phyloP scores from a whole-genome alignment of 306 rosid species.

The Astragalus glycyphyllos region DNA sequence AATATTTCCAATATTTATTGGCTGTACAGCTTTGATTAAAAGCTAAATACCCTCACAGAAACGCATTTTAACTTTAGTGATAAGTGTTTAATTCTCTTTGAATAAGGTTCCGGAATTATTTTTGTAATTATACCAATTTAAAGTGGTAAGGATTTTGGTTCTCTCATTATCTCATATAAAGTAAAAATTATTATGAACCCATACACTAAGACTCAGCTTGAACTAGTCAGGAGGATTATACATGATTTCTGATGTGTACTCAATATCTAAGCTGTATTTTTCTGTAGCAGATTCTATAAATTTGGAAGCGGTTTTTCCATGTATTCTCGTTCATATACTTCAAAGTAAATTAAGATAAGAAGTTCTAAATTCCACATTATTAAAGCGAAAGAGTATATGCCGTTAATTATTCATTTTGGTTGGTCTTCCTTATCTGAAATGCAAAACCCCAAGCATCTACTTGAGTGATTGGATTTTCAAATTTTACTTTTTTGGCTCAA shows the following conservation, averaged over 20 bases:
- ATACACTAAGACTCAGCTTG: no score
- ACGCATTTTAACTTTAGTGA: not conserved
- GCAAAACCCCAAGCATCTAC: not conserved
- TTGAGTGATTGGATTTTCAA: not conserved
- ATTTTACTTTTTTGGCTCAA: not conserved
- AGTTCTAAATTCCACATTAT: not conserved
- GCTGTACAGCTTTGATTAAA: not conserved
- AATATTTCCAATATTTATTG: not conserved
- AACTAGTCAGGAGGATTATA: not conserved
- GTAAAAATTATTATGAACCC: no score
- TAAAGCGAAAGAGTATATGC: not conserved
- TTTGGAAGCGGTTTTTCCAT: not conserved
- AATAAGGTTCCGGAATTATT: not conserved
- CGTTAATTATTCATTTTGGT: not conserved
- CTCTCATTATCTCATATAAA: no score
- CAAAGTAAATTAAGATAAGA: not conserved
- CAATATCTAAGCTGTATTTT: not conserved
- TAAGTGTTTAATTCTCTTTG: not conserved
- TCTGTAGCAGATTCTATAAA: not conserved
- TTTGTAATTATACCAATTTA: no score
- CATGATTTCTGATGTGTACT: not conserved
- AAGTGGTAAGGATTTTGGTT: no score
- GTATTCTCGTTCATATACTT: not conserved
- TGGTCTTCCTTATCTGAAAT: slow-evolving; percentile 11
- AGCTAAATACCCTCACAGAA: not conserved